These are phyloP conservation scores for Metschnikowia aberdeeniae DNA, from an alignment of 805 yeast genomes.

Conservation along the genomic window DNA sequence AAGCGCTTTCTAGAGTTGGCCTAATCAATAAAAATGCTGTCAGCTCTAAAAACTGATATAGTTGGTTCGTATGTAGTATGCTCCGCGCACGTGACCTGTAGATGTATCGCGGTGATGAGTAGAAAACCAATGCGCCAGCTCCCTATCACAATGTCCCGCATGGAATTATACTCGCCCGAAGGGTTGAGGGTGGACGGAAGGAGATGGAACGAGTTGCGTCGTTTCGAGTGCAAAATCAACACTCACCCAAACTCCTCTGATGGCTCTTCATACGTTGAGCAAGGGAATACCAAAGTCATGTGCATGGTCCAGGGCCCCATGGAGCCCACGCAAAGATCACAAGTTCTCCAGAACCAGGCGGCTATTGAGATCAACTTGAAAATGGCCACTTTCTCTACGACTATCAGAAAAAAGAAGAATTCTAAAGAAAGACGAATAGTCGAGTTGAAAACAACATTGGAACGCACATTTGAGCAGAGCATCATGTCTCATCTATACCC, in stretches of 20 bases:
- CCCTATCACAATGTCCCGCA: constrained; percentile 47
- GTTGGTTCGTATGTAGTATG: not conserved
- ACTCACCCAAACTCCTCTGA: constrained; percentile 87
- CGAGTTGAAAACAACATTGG: constrained; percentile 63
- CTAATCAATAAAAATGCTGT: not conserved
- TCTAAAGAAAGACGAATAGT: constrained; percentile 66
- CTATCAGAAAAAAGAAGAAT: constrained; percentile 65
- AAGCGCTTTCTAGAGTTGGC: constrained; percentile 46
- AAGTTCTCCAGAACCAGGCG: constrained; percentile 48
- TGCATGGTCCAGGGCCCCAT: constrained; percentile 87
- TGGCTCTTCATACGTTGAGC: constrained; percentile 89
- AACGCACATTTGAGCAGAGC: constrained; percentile 70
- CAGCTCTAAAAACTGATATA: not conserved
- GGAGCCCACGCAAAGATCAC: constrained; percentile 65
- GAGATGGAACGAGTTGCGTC: constrained; percentile 88
- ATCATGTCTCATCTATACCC: constrained; percentile 74
- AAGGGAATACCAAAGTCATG: constrained; percentile 85
- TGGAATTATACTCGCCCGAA: constrained; percentile 91
- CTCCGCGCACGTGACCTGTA: constrained; percentile 7
- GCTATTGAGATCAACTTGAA: constrained; percentile 60
- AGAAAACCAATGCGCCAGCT: not conserved
- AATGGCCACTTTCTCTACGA: constrained; percentile 76
- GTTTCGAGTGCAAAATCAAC: constrained; percentile 73
- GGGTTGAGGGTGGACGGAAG: constrained; percentile 93
- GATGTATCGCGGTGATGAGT: constrained; percentile 5